phyloP scores from a whole-genome alignment of 2,329 filamentous ascomycete genomes.

The Penicillium aurantiogriseum region DNA sequence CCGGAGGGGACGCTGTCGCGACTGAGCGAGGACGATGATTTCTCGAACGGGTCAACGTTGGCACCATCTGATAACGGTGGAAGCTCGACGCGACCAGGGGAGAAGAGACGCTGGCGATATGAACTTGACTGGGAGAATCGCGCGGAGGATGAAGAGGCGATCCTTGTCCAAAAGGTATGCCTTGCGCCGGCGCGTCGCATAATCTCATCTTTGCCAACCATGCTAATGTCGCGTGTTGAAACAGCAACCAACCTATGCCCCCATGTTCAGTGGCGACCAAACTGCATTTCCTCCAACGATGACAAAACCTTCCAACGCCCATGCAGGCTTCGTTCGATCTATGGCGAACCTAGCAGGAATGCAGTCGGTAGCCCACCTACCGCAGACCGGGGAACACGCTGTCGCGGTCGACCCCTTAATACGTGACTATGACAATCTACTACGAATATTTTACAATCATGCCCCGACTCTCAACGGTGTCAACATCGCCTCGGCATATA shows the following conservation, averaged over 20 bases:
- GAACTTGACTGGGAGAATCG: conserved; percentile 75
- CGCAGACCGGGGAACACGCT: conserved; percentile 53
- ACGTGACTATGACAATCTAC: conserved; percentile 92
- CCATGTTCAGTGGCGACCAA: conserved; percentile 57
- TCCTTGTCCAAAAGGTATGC: conserved; percentile 77
- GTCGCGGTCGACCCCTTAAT: conserved; percentile 69
- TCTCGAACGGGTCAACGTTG: conserved; percentile 39
- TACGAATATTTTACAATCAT: conserved; percentile 95
- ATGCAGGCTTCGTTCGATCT: conserved; percentile 78
- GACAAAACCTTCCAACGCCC: conserved; percentile 61
- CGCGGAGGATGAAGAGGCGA: conserved; percentile 73
- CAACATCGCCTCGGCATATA: conserved; percentile 89
- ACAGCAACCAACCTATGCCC: conserved; percentile 42
- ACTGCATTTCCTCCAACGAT: conserved; percentile 53
- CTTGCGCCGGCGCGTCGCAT: background rate
- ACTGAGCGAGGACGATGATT: conserved; percentile 37
- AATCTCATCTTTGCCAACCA: background rate
- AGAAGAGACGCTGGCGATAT: conserved; percentile 74
- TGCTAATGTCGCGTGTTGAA: conserved; percentile 13
- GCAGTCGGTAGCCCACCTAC: conserved; percentile 53
- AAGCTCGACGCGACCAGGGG: conserved; percentile 39
- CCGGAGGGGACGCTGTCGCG: conserved; percentile 38
- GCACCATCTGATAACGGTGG: conserved; percentile 40
- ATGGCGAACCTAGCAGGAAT: conserved; percentile 72
- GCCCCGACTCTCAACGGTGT: conserved; percentile 75